phyloP scores from a whole-genome alignment of 2,329 filamentous ascomycete species.

The Ascomycota sp. region DNA sequence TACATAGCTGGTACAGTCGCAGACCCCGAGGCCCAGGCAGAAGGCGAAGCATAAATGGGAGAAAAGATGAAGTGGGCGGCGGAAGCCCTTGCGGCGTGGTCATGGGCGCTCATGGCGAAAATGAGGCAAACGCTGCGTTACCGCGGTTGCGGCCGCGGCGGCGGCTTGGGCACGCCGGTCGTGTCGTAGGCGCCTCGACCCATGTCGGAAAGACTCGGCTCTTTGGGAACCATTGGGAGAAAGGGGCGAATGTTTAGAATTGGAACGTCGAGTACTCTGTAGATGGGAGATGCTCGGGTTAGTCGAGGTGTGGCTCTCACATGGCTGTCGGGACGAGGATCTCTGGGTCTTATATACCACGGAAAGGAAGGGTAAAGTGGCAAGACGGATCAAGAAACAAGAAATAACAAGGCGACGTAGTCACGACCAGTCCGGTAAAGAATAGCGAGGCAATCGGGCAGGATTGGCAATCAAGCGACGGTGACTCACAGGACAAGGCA shows the following conservation, averaged over 20 bases:
- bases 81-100: not conserved
- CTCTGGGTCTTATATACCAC: slow-evolving; percentile 1
- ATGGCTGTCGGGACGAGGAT: too few relatives aligned
- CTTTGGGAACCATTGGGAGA: slow-evolving; percentile 17
- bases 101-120: not conserved
- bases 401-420: too few relatives aligned
- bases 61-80: slow-evolving; percentile 4
- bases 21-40: slow-evolving; percentile 5
- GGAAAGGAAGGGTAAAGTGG: not conserved
- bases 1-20: slow-evolving; percentile 5
- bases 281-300: too few relatives aligned
- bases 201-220: slow-evolving; percentile 20
- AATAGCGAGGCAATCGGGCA: slow-evolving; percentile 3
- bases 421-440: slow-evolving; percentile 2
- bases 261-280: too few relatives aligned
- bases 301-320: too few relatives aligned
- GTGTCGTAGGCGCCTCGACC: slow-evolving; percentile 31
- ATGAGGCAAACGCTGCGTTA: too few relatives aligned
- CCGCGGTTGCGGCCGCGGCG: slow-evolving; percentile 19
- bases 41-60: slow-evolving; percentile 5
- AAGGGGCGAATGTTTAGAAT: too few relatives aligned
- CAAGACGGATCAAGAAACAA: too few relatives aligned
- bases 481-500: slow-evolving; percentile 14
- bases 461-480: slow-evolving; percentile 8
- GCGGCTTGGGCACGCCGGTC: slow-evolving; percentile 27